Base-by-base conservation (phyloP, 257 asterid species). In the Rehmannia glutinosa region DNA sequence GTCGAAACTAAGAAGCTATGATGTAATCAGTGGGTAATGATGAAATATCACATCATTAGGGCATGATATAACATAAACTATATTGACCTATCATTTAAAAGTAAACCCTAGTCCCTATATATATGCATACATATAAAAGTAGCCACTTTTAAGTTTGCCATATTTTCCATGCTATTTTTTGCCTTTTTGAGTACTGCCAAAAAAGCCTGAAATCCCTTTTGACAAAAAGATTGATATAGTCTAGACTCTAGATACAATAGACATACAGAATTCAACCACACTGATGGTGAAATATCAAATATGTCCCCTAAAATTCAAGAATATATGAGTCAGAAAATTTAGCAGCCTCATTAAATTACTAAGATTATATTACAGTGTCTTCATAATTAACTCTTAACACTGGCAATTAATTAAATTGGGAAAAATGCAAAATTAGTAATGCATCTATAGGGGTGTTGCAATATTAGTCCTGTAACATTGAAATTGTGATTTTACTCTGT, bases 21-120 rank as follows among this genome's bases (percentile, higher is more conserved):
- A 55, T 16, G 39, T 68, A 70, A 73, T 66, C 73, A 73, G 73
- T 70, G 62, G 42, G 51, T 51, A 77, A 74, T 76, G 72, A 76
- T 77, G 80, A 16, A 38, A 62, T 5, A 59, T 23, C 20, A 63
- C 46, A 51, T 64, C 47, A 71, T 71, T 62, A 50, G 58, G 17
- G 8, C 46, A 42, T n/a, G 25, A 7, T 8, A 50, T 15, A 35
- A 16, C 8, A 50, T 5, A 45, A 51, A 60, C n/a, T 2, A 24
- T 1, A 24, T 72, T 45, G 71, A 62, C 53, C 67, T 61, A 30
- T 5, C 2, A 35, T 39, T 25, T 45, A 24, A 64, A 56, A 68
- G 62, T 58, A 64, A 47, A 9, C 39, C 50, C 69, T 66, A 64
- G 36, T 53, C 38, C 43, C 25, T 36, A 56, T 30, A 33, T 56